Percentiles rank a stretch among this genome's conserved stretches.
Conservation (phyloP, 2,329 filamentous ascomycete genomes). For the Venturia pyrina region DNA sequence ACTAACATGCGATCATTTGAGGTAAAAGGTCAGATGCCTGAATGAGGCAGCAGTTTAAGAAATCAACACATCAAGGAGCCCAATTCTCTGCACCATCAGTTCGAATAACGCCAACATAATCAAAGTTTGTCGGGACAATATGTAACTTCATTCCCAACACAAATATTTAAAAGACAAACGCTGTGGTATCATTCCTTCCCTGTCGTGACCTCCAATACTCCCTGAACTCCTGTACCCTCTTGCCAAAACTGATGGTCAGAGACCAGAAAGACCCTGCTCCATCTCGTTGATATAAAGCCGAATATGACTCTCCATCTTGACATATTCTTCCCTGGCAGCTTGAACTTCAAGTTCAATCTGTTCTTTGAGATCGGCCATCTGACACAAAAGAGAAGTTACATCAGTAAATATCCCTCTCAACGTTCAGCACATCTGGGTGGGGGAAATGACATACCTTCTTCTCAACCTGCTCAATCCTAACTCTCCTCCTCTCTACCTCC, state of each 20-base stretch:
- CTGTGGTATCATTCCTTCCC: background rate
- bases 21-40: too few relatives aligned
- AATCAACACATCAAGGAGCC: too few relatives aligned
- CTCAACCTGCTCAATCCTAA: conserved; percentile 96
- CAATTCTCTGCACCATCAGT: too few relatives aligned
- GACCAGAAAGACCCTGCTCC: conserved; percentile 65
- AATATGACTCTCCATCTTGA: conserved; percentile 96
- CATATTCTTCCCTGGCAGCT: conserved; percentile 81
- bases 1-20: too few relatives aligned
- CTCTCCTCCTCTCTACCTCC: conserved; percentile 82
- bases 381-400: conserved; percentile 38
- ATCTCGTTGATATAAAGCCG: conserved; percentile 98
- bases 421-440: too few relatives aligned
- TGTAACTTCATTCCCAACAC: too few relatives aligned
- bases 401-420: conserved; percentile 14
- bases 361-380: conserved; percentile 98
- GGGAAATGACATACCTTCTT: conserved; percentile 64
- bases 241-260: background rate
- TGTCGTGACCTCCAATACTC: too few relatives aligned
- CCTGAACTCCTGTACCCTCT: background rate
- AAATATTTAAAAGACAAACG: background rate
- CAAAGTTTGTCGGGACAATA: too few relatives aligned
- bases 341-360: conserved; percentile 94
- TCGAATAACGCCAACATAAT: too few relatives aligned
- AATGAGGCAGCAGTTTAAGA: too few relatives aligned